Conservation (phyloP, 2,329 filamentous ascomycete genomes). For the Amauroascus niger region DNA sequence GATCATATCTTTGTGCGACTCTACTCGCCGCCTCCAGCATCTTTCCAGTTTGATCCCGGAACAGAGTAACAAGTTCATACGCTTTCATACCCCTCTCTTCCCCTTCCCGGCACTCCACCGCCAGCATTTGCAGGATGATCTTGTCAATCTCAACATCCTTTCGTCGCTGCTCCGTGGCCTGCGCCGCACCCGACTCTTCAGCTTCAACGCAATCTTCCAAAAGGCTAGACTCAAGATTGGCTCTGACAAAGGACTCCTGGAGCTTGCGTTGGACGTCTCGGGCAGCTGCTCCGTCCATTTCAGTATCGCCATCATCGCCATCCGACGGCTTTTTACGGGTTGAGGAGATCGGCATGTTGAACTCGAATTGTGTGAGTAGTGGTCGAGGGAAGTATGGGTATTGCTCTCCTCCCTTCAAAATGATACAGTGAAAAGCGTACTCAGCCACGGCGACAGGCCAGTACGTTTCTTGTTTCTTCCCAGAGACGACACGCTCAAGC, state of each 20-base stretch:
- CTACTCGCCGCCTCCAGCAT: slow-evolving; percentile 89
- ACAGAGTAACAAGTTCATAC: slow-evolving; percentile 75
- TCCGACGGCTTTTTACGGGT: slow-evolving; percentile 33
- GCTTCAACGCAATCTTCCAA: slow-evolving; percentile 63
- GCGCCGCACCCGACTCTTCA: slow-evolving; percentile 53
- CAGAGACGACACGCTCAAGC: slow-evolving; percentile 69
- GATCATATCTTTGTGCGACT: slow-evolving; percentile 75
- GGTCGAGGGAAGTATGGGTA: slow-evolving; percentile 89
- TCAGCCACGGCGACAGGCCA: slow-evolving; percentile 92
- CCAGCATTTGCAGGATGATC: slow-evolving; percentile 76
- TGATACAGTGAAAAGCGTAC: slow-evolving; percentile 94
- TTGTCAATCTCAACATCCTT: slow-evolving; percentile 84
- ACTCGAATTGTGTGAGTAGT: slow-evolving; percentile 85
- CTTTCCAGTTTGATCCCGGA: slow-evolving; percentile 73
- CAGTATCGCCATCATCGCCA: slow-evolving; percentile 33
- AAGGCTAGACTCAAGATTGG: slow-evolving; percentile 61
- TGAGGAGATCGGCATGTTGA: slow-evolving; percentile 68
- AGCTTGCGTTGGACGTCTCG: slow-evolving; percentile 50
- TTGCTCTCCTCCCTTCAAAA: slow-evolving; percentile 87
- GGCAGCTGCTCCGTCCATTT: slow-evolving; percentile 36
- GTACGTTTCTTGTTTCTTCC: slow-evolving; percentile 80
- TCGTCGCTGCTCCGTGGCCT: slow-evolving; percentile 57
- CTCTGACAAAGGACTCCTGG: slow-evolving; percentile 73
- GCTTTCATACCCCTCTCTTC: slow-evolving; percentile 94
- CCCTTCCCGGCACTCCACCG: slow-evolving; percentile 79